Evolutionary conservation across 1,139 yeast species (phyloP).

Genomic region (Eremothecium coryli): DNA sequence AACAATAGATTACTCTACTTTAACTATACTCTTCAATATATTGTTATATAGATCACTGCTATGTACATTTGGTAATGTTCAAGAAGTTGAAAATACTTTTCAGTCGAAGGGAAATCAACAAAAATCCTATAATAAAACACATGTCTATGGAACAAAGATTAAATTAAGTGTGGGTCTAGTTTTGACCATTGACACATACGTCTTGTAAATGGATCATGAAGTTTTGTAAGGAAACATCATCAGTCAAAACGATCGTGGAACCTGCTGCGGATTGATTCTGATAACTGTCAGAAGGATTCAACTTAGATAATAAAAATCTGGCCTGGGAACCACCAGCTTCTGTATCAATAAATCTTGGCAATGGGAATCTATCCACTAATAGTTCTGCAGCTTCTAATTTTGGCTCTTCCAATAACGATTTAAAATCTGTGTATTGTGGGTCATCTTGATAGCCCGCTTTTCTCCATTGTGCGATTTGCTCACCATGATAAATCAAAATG

Average conservation of each 20-base stretch:
- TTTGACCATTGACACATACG: conserved; percentile 53
- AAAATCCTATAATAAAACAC: background rate
- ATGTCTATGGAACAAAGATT: conserved; percentile 4
- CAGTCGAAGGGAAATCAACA: conserved; percentile 2
- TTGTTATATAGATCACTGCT: conserved; percentile 4
- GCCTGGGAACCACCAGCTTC: conserved; percentile 99
- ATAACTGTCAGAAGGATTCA: conserved; percentile 86
- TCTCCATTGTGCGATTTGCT: conserved; percentile 92
- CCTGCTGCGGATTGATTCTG: conserved; percentile 50
- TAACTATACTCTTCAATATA: conserved; percentile 3
- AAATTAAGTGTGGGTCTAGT: conserved; percentile 11
- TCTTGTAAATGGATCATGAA: conserved; percentile 86
- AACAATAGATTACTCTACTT: conserved; percentile 4
- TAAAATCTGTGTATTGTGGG: conserved; percentile 82
- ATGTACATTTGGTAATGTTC: conserved; percentile 4
- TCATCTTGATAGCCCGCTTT: conserved; percentile 90
- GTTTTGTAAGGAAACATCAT: conserved; percentile 86
- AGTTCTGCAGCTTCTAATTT: conserved; percentile 87
- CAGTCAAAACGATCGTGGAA: conserved; percentile 80
- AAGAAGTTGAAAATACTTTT: background rate
- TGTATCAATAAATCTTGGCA: conserved; percentile 92
- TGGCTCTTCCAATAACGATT: conserved; percentile 79
- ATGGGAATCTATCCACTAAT: conserved; percentile 87
- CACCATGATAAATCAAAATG: conserved; percentile 90
- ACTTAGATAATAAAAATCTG: conserved; percentile 84